These are phyloP conservation scores for Suhomyces kunorum DNA, from an alignment of 1,139 yeast genomes.

Conservation along the genomic window DNA sequence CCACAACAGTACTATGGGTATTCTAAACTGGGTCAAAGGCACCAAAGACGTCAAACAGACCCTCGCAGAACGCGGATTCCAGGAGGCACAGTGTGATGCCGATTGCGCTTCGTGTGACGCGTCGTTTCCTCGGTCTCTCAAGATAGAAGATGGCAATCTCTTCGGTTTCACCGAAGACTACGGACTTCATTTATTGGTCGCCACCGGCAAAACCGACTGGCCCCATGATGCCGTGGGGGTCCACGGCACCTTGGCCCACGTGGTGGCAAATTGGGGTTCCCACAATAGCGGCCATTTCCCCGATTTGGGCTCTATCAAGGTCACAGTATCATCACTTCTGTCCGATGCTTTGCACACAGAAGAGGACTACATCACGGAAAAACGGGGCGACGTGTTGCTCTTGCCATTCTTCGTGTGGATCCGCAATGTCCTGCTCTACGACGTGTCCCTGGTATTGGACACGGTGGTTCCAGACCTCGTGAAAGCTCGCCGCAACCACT, in stretches of 20 bases:
- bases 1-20: constrained; percentile 11
- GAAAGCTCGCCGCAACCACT: constrained; percentile 23
- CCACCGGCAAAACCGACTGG: constrained; percentile 90
- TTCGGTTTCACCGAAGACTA: constrained; percentile 74
- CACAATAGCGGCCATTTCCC: constrained; percentile 21
- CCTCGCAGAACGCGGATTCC: constrained; percentile 36
- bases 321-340: constrained; percentile 54
- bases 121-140: constrained; percentile 59
- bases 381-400: constrained; percentile 59
- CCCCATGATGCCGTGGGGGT: constrained; percentile 66
- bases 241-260: constrained; percentile 51
- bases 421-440: constrained; percentile 46
- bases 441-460: constrained; percentile 48
- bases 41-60: constrained; percentile 3
- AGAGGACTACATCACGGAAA: constrained; percentile 41
- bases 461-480: constrained; percentile 47
- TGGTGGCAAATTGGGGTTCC: constrained; percentile 50
- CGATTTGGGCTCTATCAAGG: constrained; percentile 40
- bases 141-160: constrained; percentile 48
- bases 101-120: constrained; percentile 53
- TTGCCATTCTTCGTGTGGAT: constrained; percentile 83
- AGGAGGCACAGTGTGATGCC: constrained; percentile 44
- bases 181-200: constrained; percentile 70
- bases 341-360: constrained; percentile 38
- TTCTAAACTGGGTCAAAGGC: constrained; percentile 6